Conservation (phyloP, 352 stramenopile species). For the Bremia lactucae region DNA sequence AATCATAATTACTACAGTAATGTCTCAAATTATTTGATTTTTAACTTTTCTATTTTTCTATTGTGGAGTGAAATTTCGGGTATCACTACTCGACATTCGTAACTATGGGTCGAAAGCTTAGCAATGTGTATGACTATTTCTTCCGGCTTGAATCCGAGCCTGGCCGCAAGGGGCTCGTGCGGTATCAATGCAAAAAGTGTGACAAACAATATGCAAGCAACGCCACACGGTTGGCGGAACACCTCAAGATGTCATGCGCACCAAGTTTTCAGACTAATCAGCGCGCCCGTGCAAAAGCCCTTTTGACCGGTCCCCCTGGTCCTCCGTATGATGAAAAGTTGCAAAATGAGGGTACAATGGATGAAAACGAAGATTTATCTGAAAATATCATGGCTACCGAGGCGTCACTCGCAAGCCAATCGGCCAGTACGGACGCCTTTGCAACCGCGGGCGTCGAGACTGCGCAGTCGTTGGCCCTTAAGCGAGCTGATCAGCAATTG, state of each 20-base stretch:
- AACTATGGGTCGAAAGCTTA: conserved; percentile 65
- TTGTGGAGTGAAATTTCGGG: too few species aligned
- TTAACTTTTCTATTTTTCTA: too few species aligned
- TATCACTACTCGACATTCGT: too few species aligned
- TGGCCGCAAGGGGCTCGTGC: conserved; percentile 60
- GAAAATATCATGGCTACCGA: conserved; percentile 7
- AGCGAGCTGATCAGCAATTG: conserved; percentile 41
- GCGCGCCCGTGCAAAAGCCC: conserved; percentile 13
- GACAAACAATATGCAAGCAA: conserved; percentile 83
- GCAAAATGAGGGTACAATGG: conserved; percentile 1
- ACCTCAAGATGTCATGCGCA: conserved; percentile 62
- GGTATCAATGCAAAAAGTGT: conserved; percentile 84
- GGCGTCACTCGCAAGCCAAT: conserved; percentile 18
- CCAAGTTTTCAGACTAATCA: conserved; percentile 79
- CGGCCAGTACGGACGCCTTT: conserved; percentile 8
- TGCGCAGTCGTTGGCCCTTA: conserved; percentile 21
- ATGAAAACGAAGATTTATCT: not conserved
- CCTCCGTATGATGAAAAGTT: not conserved
- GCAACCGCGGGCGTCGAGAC: conserved; percentile 1
- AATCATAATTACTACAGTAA: too few species aligned
- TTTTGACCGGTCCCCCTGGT: too few species aligned
- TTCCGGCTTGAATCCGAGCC: conserved; percentile 49
- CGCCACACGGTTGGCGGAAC: conserved; percentile 66
- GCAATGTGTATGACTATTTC: conserved; percentile 84
- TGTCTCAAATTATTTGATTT: too few species aligned